A percentile compares a stretch with the other conserved stretches of the same genome.
Conservation (phyloP, 768 basidiomycete species). For the Lentinula aciculospora region DNA sequence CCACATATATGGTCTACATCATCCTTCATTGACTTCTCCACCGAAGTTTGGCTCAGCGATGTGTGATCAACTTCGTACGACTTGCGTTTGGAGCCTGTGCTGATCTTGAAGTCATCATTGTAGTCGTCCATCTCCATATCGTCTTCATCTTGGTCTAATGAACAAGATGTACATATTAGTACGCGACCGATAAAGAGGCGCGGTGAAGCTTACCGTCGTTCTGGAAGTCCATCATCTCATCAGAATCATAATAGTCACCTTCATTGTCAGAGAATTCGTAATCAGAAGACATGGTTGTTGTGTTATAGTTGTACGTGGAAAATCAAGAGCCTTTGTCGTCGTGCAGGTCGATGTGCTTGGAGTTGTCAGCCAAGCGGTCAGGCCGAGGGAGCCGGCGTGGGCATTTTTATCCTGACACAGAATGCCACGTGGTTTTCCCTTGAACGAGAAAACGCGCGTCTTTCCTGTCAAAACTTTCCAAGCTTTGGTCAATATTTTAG, state of each 20-base stretch:
- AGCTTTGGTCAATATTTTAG: too few relatives aligned
- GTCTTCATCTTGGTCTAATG: slow-evolving; percentile 37
- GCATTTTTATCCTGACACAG: not conserved
- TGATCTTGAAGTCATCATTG: slow-evolving; percentile 58
- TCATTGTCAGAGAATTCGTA: slow-evolving; percentile 71
- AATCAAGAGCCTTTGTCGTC: not conserved
- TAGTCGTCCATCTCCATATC: slow-evolving; percentile 69
- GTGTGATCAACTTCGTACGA: slow-evolving; percentile 85
- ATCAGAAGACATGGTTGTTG: slow-evolving; percentile 37
- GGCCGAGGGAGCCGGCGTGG: not conserved
- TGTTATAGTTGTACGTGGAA: not conserved
- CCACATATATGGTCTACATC: slow-evolving; percentile 86
- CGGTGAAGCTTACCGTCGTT: slow-evolving; percentile 40
- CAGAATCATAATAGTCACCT: slow-evolving; percentile 60
- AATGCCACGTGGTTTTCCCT: not conserved
- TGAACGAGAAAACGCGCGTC: too few relatives aligned
- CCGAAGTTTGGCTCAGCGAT: slow-evolving; percentile 61
- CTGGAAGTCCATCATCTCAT: slow-evolving; percentile 63
- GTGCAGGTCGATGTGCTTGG: not conserved
- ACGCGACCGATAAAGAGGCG: not conserved
- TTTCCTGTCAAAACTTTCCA: too few relatives aligned
- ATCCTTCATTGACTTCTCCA: slow-evolving; percentile 71
- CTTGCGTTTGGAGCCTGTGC: slow-evolving; percentile 52
- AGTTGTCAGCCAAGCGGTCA: not conserved
- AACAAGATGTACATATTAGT: not conserved